Base-by-base conservation (phyloP, 805 yeast genomes). In the Candida succiphila region DNA sequence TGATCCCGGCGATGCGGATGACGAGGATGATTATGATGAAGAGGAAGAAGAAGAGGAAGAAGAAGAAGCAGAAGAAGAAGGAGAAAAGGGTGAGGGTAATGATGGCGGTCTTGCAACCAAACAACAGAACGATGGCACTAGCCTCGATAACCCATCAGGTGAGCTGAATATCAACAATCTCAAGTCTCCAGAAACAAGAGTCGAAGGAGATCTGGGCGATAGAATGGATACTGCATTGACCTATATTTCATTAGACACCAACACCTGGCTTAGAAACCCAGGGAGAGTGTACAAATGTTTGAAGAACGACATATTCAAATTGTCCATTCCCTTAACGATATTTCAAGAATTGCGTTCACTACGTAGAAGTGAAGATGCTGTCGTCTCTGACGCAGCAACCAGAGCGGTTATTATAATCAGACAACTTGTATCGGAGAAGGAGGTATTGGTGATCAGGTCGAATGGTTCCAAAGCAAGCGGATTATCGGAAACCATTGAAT, bases 201-300 rank as follows among this genome's bases (percentile, higher is more conserved):
- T 18, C 16, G 30, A 10, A 13, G 81, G 81, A 7, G 64, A 74
- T 46, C 52, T 75, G 25, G 77, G 79, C 4, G 69, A 67, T 30
- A 55, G 65, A 27, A 73, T 76, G 66, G 82, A 76, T 49, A 66
- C 72, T 10, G 51, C 66, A 14, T 48, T 72, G 17, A 75, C 84
- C 1, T 66, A 65, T 44, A 65, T 80, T 35, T 71, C 84, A 1
- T 60, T 82, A 36, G 94, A 82, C 54, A 81, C 92, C 2, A 81
- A 83, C 42, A 73, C 80, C 37, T 82, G 89, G 88, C 58, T 82
- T 41, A 78, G 81, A 45, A 88, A 80, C 47, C 80, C 87, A 51
- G 94, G 89, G 2, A 67, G 79, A 39, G 63, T 82, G 16, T 82
- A 67, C 57, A 82, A 82, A 50, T 73, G 84, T 44, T 69, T 79